Evolutionary conservation across 148 eudicot species (phyloP).

Genomic region (Rhododendron henanense): DNA sequence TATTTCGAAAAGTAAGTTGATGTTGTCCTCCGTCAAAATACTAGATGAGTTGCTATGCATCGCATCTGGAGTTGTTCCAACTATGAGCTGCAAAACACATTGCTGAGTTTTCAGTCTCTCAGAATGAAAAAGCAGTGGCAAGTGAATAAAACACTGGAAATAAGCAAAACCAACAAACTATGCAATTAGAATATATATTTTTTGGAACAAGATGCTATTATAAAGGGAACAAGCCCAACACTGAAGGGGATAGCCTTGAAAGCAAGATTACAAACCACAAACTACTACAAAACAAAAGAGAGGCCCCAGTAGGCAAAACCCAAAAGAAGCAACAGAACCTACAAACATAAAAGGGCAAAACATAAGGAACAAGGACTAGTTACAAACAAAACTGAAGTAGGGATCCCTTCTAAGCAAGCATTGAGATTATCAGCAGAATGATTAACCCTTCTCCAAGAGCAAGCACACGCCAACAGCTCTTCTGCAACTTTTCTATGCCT

Average conservation of each 20-base stretch:
- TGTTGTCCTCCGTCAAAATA: constrained; percentile 74
- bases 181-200: no score
- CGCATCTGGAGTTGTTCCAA: constrained; percentile 63
- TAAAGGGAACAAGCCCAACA: neutral
- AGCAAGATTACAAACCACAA: neutral
- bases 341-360: neutral
- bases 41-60: constrained; percentile 53
- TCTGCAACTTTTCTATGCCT: neutral
- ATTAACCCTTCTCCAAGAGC: neutral
- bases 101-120: constrained; percentile 7
- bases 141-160: neutral
- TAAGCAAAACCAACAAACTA: neutral
- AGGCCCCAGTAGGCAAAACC: neutral
- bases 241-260: neutral
- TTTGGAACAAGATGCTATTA: neutral
- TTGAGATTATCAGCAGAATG: neutral
- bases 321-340: neutral
- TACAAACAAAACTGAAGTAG: neutral
- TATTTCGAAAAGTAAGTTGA: constrained; percentile 81
- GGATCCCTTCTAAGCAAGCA: neutral
- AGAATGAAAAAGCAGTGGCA: neutral
- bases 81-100: constrained; percentile 59
- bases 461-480: neutral
- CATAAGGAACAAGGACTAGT: neutral
- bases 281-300: neutral